Conservation (phyloP, 2,329 filamentous ascomycete species). For the Hirsutella thompsonii region DNA sequence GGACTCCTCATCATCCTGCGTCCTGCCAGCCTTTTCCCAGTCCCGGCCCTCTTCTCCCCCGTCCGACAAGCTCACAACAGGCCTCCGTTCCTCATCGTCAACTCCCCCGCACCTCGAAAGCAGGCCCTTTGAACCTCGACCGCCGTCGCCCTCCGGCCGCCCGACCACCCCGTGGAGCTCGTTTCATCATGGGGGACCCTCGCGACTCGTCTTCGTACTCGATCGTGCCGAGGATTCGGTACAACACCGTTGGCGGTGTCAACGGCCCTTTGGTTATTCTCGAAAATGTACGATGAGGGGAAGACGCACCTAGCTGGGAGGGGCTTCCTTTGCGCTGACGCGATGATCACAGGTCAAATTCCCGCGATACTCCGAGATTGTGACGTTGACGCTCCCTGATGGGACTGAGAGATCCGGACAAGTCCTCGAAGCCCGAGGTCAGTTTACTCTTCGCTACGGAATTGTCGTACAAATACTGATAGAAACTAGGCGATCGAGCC, state of each 20-base stretch:
- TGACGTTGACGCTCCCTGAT: conserved; percentile 89
- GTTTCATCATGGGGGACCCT: conserved; percentile 36
- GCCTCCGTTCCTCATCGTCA: not conserved
- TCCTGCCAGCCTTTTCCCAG: conserved; percentile 5
- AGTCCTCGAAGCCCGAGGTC: conserved; percentile 94
- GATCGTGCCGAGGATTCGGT: conserved; percentile 56
- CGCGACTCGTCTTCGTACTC: conserved; percentile 48
- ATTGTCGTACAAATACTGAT: not conserved
- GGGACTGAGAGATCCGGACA: conserved; percentile 88
- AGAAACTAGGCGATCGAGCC: conserved; percentile 63
- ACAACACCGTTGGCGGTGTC: conserved; percentile 97
- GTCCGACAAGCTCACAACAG: not conserved
- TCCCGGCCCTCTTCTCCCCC: conserved; percentile 5
- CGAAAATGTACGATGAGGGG: conserved; percentile 58
- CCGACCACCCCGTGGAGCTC: conserved; percentile 4
- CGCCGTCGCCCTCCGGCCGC: conserved; percentile 5
- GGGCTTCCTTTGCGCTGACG: conserved; percentile 5
- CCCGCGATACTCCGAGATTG: conserved; percentile 94
- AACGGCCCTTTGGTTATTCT: conserved; percentile 97
- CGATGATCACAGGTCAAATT: conserved; percentile 69
- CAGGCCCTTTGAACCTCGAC: conserved; percentile 2
- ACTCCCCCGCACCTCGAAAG: not conserved
- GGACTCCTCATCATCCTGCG: conserved; percentile 7
- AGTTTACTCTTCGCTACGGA: conserved; percentile 4
- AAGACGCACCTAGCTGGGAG: not conserved